Base-by-base conservation (phyloP, 192 early-diverging fungal genomes). In the Backusella macrospora region DNA sequence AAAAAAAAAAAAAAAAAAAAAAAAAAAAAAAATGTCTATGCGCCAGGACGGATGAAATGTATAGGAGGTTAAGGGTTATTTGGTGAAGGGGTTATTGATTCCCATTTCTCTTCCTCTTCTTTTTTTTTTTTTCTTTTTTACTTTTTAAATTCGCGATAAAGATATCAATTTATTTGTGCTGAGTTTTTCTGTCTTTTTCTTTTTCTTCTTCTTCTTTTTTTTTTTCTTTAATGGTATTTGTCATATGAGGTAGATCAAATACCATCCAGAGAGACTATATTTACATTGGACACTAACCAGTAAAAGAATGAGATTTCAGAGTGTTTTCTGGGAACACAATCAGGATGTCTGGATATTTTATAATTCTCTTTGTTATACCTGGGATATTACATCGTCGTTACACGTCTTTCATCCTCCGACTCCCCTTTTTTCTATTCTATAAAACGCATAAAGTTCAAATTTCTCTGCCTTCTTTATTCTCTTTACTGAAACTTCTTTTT, bases 281-380 rank as follows among this genome's bases (percentile, higher is more conserved):
- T 59, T 59, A 59, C 13, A 59, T 59, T 52, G 23, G 26, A 23
- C 52, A 59, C 52, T 26, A n/a, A 26, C 52, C 52, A 59, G 52
- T 59, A 59, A 9, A 9, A 59, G 13, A 59, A 59, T 26, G 29
- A 2, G 29, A 15, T 49, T 49, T 9, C 21, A 59, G 26, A 13
- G 26, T 26, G 21, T 59, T 9, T 42, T 26, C 4, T 26, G 23
- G 52, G 52, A 26, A 23, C 26, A 59, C 52, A 59, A 59, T 6
- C n/a, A 23, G 1, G 3, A 26, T 23, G 9, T 8, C 21, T 59
- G 52, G 52, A 26, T 59, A 59, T 59, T 59, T 59, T 59, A 23
- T 23, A 59, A 26, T 23, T 59, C 26, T 52, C 6, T 55, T 55
- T 26, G 23, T 59, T 59, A 26, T 52, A 5, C 48, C 52, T 59